Evolutionary conservation across 2,329 filamentous ascomycete genomes (phyloP).

Genomic region (Aspergillus transmontanensis): DNA sequence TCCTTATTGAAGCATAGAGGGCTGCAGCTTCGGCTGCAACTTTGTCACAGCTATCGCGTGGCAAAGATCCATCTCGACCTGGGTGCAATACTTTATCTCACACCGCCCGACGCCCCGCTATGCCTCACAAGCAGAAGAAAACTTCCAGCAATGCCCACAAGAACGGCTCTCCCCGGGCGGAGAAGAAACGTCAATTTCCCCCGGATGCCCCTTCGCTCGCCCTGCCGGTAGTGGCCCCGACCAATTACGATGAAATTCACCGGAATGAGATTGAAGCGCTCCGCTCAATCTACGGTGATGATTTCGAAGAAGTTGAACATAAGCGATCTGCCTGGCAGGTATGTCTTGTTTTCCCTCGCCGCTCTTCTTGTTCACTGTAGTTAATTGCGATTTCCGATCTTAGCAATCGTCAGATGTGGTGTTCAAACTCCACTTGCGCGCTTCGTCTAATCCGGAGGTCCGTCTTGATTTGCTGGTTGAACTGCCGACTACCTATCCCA

Average conservation of each 20-base stretch:
- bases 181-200: slow-evolving; percentile 34
- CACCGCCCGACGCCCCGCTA: slow-evolving; percentile 41
- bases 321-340: slow-evolving; percentile 82
- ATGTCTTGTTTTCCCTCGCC: slow-evolving; percentile 34
- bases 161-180: slow-evolving; percentile 36
- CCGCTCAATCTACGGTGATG: slow-evolving; percentile 84
- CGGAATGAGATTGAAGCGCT: slow-evolving; percentile 84
- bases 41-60: slow-evolving; percentile 34
- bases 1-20: slow-evolving; percentile 36
- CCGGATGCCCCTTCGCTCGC: slow-evolving; percentile 34
- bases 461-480: slow-evolving; percentile 73
- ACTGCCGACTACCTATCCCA: slow-evolving; percentile 88
- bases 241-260: slow-evolving; percentile 81
- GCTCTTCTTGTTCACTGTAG: neutral
- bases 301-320: slow-evolving; percentile 74
- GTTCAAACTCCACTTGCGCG: slow-evolving; percentile 78
- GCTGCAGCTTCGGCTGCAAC: slow-evolving; percentile 48
- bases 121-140: slow-evolving; percentile 50
- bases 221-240: slow-evolving; percentile 41
- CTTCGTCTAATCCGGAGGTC: slow-evolving; percentile 72
- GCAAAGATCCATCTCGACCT: slow-evolving; percentile 32
- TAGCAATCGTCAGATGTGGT: slow-evolving; percentile 76
- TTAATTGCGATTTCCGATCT: slow-evolving; percentile 12
- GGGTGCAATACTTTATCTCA: slow-evolving; percentile 24
- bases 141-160: slow-evolving; percentile 36